phyloP scores from a whole-genome alignment of 805 yeast genomes.

The Kazachstania bromeliacearum region DNA sequence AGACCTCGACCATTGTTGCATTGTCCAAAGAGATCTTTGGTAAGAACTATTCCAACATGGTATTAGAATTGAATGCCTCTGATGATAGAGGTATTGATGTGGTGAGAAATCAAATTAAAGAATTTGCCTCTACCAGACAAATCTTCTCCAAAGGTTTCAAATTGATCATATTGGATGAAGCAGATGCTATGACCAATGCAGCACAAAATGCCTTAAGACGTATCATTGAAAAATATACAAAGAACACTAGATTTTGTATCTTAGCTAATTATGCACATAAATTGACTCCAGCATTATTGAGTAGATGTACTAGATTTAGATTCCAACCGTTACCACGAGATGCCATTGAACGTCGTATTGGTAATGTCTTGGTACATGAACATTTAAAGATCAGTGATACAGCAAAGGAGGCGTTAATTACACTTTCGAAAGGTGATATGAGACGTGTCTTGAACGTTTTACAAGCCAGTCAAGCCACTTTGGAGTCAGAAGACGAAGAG shows the following conservation, averaged over 20 bases:
- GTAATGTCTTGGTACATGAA: slow-evolving; percentile 62
- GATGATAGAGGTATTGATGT: slow-evolving; percentile 98
- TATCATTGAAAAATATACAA: slow-evolving; percentile 80
- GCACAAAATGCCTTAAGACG: slow-evolving; percentile 79
- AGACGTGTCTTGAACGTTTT: slow-evolving; percentile 85
- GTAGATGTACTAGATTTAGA: slow-evolving; percentile 92
- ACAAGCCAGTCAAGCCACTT: slow-evolving; percentile 86
- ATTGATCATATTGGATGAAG: slow-evolving; percentile 87
- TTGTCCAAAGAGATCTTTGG: slow-evolving; percentile 85
- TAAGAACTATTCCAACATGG: slow-evolving; percentile 72
- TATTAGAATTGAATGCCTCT: slow-evolving; percentile 87
- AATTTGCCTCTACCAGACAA: slow-evolving; percentile 91
- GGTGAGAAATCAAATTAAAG: slow-evolving; percentile 94
- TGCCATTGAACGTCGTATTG: slow-evolving; percentile 61
- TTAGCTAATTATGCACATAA: slow-evolving; percentile 94
- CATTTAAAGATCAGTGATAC: slow-evolving; percentile 44
- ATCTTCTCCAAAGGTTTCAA: slow-evolving; percentile 82
- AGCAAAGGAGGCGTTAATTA: slow-evolving; percentile 59
- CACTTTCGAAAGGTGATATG: slow-evolving; percentile 90
- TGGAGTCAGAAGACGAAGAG: slow-evolving; percentile 37
- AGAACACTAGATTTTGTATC: slow-evolving; percentile 91
- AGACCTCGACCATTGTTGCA: slow-evolving; percentile 82
- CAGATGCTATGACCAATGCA: slow-evolving; percentile 86
- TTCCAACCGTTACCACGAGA: slow-evolving; percentile 68
- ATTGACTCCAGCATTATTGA: slow-evolving; percentile 84